These are phyloP conservation scores for Terfezia boudieri DNA, from an alignment of 495 filamentous ascomycete genomes.

Conservation along the genomic window DNA sequence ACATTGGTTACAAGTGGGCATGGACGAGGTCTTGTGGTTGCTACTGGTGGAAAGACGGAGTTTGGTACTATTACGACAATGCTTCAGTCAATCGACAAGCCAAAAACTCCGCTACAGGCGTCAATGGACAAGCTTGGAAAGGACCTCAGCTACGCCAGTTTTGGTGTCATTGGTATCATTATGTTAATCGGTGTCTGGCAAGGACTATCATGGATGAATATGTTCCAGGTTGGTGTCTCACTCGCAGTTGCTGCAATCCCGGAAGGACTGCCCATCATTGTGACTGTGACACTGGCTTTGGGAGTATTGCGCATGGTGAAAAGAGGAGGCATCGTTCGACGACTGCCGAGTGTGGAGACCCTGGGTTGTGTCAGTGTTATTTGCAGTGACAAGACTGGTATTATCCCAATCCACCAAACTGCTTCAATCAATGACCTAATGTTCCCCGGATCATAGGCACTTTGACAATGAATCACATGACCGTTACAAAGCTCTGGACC, in stretches of 20 bases:
- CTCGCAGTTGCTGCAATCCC: conserved; percentile 93
- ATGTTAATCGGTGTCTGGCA: conserved; percentile 71
- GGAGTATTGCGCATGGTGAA: conserved; percentile 91
- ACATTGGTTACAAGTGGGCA: conserved; percentile 92
- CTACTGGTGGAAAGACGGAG: conserved; percentile 75
- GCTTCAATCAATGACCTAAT: conserved; percentile 2
- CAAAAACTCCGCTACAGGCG: conserved; percentile 73
- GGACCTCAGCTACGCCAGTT: conserved; percentile 86
- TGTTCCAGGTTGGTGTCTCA: conserved; percentile 95
- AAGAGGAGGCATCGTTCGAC: conserved; percentile 78
- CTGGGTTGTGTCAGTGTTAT: conserved; percentile 96
- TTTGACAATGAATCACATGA: conserved; percentile 94
- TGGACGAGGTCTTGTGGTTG: conserved; percentile 85
- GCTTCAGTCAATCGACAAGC: conserved; percentile 81
- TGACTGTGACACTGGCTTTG: conserved; percentile 84
- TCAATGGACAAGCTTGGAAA: conserved; percentile 95
- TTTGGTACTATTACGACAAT: conserved; percentile 93
- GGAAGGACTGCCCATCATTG: conserved; percentile 91
- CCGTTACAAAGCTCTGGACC: conserved; percentile 89
- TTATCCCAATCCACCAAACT: neutral
- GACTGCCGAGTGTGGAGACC: conserved; percentile 89
- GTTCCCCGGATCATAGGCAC: conserved; percentile 32
- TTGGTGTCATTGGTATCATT: conserved; percentile 83
- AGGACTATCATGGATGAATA: conserved; percentile 71
- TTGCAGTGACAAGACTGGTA: conserved; percentile 90